These are phyloP conservation scores for Amanita subjunquillea DNA, from an alignment of 768 basidiomycete species.

Conservation along the genomic window DNA sequence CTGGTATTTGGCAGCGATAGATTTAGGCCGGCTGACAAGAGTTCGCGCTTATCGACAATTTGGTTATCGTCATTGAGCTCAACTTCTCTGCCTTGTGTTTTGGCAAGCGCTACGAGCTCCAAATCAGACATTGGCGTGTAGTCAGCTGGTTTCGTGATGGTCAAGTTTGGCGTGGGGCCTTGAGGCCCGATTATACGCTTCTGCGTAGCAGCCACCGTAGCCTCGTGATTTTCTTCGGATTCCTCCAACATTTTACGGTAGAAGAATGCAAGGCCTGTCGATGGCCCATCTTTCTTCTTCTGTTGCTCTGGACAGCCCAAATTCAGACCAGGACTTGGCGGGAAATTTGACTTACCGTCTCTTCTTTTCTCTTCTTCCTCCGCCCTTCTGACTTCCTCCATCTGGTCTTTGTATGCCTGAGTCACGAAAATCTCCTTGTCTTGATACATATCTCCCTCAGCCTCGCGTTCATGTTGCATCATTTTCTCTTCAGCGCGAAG, in stretches of 20 bases:
- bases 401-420: constrained; percentile 93
- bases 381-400: constrained; percentile 81
- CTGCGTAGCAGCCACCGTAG: constrained; percentile 71
- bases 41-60: constrained; percentile 90
- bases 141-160: constrained; percentile 65
- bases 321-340: not conserved
- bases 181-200: constrained; percentile 55
- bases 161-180: constrained; percentile 54
- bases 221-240: constrained; percentile 75
- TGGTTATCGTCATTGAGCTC: constrained; percentile 97
- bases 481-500: constrained; percentile 96
- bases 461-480: constrained; percentile 86
- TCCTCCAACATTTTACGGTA: constrained; percentile 73
- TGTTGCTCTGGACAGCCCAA: constrained; percentile 35
- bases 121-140: constrained; percentile 56
- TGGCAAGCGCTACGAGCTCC: constrained; percentile 62
- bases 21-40: constrained; percentile 88
- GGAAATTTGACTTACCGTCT: constrained; percentile 53
- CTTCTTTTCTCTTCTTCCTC: constrained; percentile 87
- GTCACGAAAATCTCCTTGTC: constrained; percentile 99
- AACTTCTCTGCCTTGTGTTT: constrained; percentile 70
- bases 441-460: constrained; percentile 86
- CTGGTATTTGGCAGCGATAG: constrained; percentile 77
- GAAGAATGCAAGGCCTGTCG: constrained; percentile 80
- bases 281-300: constrained; percentile 44